Percentiles rank a stretch among this genome's conserved stretches.
Conservation (phyloP, 2,329 filamentous ascomycete genomes). For the Ceratocystis cubensis region DNA sequence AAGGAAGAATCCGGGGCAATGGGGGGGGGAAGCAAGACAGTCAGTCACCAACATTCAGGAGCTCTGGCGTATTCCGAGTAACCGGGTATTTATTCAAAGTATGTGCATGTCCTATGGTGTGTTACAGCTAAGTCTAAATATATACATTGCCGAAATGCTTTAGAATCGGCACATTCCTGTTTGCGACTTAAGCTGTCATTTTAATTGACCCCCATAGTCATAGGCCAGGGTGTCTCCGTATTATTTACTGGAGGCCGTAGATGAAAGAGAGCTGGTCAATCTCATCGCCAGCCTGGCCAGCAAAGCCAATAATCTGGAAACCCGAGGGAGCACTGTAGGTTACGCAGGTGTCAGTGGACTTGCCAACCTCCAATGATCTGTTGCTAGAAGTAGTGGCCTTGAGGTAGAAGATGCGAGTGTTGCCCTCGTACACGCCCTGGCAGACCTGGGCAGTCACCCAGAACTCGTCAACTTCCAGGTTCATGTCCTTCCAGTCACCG, state of each 20-base stretch:
- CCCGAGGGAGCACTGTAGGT: slow-evolving; percentile 36
- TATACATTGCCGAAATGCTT: not conserved
- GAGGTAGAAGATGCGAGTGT: slow-evolving; percentile 45
- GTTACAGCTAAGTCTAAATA: no score
- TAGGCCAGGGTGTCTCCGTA: no score
- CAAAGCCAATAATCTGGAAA: slow-evolving; percentile 42
- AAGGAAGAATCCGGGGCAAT: no score
- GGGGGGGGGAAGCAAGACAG: no score
- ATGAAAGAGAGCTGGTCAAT: slow-evolving; percentile 42
- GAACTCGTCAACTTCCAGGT: slow-evolving; percentile 35
- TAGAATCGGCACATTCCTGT: not conserved
- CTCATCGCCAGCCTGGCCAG: slow-evolving; percentile 43
- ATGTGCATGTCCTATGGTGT: no score
- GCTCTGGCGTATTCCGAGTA: no score
- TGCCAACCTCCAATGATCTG: slow-evolving; percentile 35
- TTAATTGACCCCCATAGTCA: no score
- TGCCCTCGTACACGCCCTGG: slow-evolving; percentile 28
- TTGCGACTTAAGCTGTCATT: not conserved
- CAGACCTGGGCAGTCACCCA: slow-evolving; percentile 40
- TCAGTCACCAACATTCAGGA: no score
- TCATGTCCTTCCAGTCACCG: slow-evolving; percentile 33
- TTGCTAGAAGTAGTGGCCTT: slow-evolving; percentile 39
- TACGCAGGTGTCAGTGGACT: slow-evolving; percentile 35
- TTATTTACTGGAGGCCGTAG: slow-evolving; percentile 32
- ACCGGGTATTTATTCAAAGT: no score